Evolutionary conservation across 2,329 filamentous ascomycete species (phyloP).

Genomic region (Lasiodiplodia hormozganensis): DNA sequence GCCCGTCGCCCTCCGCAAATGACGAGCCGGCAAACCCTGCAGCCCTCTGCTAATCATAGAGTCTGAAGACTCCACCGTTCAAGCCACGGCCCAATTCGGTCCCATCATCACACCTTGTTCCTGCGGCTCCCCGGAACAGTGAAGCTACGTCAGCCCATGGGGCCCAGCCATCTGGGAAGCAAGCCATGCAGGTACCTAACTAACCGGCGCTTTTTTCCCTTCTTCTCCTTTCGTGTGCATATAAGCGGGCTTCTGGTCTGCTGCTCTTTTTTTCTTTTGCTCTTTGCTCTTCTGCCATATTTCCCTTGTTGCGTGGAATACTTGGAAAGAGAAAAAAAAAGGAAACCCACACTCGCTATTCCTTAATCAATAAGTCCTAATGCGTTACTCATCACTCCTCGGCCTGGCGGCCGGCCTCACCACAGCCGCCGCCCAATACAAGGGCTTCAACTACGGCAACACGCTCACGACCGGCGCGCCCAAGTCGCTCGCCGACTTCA

Average conservation of each 20-base stretch:
- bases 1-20: slow-evolving; percentile 9
- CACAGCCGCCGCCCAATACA: slow-evolving; percentile 48
- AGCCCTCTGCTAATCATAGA: slow-evolving; percentile 11
- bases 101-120: slow-evolving; percentile 8
- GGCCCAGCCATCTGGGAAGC: slow-evolving; percentile 1
- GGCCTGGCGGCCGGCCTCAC: slow-evolving; percentile 27
- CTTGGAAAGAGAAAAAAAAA: not conserved
- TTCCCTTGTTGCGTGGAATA: slow-evolving; percentile 2
- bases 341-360: slow-evolving; percentile 1
- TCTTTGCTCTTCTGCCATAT: slow-evolving; percentile 19
- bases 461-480: slow-evolving; percentile 65
- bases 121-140: slow-evolving; percentile 19
- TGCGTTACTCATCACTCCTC: slow-evolving; percentile 24
- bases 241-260: slow-evolving; percentile 7
- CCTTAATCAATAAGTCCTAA: slow-evolving; percentile 16
- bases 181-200: slow-evolving; percentile 1
- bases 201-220: not conserved
- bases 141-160: slow-evolving; percentile 6
- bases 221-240: not conserved
- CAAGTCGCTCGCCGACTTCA: slow-evolving; percentile 70
- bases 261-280: not conserved
- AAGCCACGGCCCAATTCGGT: slow-evolving; percentile 17
- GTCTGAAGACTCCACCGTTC: not conserved
- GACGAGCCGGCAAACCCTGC: slow-evolving; percentile 11
- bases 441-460: slow-evolving; percentile 78